Evolutionary conservation across 805 yeast species (phyloP).

Genomic region (Spathaspora girioi): DNA sequence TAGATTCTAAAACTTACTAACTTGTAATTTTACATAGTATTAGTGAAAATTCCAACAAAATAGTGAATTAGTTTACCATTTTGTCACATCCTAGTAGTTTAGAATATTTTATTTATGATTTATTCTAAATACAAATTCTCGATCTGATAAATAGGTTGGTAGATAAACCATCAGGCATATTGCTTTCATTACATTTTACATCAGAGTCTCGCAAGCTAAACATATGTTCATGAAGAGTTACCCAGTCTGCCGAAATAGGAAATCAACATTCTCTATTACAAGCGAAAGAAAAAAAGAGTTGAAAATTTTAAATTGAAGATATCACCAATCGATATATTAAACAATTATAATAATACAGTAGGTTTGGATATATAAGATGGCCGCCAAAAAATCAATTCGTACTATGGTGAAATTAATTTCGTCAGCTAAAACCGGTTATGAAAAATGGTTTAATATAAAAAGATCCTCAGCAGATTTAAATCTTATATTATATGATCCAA

Average conservation of each 20-base stretch:
- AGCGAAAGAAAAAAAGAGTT: background rate
- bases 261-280: background rate
- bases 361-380: slow-evolving; percentile 12
- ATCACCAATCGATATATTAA: background rate
- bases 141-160: too few species aligned
- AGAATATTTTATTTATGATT: too few species aligned
- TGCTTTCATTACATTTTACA: too few species aligned
- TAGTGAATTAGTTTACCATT: too few species aligned
- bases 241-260: background rate
- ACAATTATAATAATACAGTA: background rate
- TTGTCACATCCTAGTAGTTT: too few species aligned
- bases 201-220: too few species aligned
- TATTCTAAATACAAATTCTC: too few species aligned
- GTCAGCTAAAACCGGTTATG: slow-evolving; percentile 85
- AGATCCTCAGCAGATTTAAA: slow-evolving; percentile 76
- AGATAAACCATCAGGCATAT: background rate
- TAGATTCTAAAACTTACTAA: too few species aligned
- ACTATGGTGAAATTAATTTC: slow-evolving; percentile 85
- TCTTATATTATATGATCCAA: slow-evolving; percentile 83
- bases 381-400: slow-evolving; percentile 64
- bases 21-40: too few species aligned
- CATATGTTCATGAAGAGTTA: too few species aligned
- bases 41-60: too few species aligned
- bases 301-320: background rate
- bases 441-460: slow-evolving; percentile 75